phyloP scores from a whole-genome alignment of 1,139 yeast species.

The Diutina mesorugosa region DNA sequence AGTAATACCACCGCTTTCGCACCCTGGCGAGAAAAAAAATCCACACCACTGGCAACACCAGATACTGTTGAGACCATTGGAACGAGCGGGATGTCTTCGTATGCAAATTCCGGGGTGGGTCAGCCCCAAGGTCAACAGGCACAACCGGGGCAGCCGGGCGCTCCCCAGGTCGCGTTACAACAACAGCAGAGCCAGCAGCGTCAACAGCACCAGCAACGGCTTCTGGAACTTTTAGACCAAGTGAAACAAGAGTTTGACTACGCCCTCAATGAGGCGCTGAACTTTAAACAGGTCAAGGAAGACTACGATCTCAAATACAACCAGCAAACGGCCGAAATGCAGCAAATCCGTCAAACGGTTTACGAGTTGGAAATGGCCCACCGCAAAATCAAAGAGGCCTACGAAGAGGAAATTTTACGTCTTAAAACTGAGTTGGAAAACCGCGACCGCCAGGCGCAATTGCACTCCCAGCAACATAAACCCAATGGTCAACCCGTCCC shows the following conservation, averaged over 20 bases:
- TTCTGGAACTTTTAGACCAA: slow-evolving; percentile 77
- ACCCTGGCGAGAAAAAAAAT: background rate
- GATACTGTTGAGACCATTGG: background rate
- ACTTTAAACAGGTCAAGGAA: slow-evolving; percentile 83
- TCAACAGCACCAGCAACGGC: slow-evolving; percentile 39
- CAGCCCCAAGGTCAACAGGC: slow-evolving; percentile 1
- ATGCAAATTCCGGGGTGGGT: slow-evolving; percentile 1
- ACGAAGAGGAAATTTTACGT: slow-evolving; percentile 83
- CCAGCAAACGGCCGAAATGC: slow-evolving; percentile 91
- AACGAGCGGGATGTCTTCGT: background rate
- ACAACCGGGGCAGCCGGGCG: slow-evolving; percentile 1
- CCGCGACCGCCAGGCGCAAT: slow-evolving; percentile 45
- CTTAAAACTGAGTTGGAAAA: slow-evolving; percentile 78
- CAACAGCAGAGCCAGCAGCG: slow-evolving; percentile 17
- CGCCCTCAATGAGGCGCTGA: slow-evolving; percentile 76
- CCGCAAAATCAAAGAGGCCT: slow-evolving; percentile 88
- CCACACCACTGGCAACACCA: background rate
- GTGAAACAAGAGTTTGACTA: slow-evolving; percentile 85
- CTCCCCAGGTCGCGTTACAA: slow-evolving; percentile 5
- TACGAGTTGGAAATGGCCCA: slow-evolving; percentile 92
- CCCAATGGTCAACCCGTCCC: slow-evolving; percentile 6
- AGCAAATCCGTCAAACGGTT: slow-evolving; percentile 87
- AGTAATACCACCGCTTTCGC: background rate
- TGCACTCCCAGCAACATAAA: slow-evolving; percentile 5
- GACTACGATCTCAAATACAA: slow-evolving; percentile 83